A percentile compares a stretch with the other conserved stretches of the same genome.
Conservation (phyloP, 345 rosid genomes). For the Boechera retrofracta region DNA sequence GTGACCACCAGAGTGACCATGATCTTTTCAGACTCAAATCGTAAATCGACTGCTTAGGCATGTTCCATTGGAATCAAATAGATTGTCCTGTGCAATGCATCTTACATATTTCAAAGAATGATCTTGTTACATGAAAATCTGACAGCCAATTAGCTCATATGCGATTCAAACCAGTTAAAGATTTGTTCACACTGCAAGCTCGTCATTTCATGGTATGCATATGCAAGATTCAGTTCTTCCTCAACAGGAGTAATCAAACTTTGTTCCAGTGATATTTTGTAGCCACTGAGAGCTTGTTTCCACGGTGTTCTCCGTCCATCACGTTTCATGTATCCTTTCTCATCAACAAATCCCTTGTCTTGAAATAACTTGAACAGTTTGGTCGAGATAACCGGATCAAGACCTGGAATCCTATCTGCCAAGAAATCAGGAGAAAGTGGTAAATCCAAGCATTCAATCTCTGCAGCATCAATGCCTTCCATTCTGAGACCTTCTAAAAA, state of each 20-base stretch:
- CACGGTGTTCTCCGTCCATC: constrained; percentile 77
- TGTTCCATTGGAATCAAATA: constrained; percentile 5
- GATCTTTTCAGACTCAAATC: not conserved
- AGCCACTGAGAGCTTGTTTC: constrained; percentile 59
- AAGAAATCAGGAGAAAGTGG: constrained; percentile 59
- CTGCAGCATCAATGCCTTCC: constrained; percentile 76
- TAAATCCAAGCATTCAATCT: constrained; percentile 73
- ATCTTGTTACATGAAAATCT: constrained; percentile 3
- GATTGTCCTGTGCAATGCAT: not conserved
- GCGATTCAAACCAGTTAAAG: constrained; percentile 91
- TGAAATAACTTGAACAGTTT: constrained; percentile 62
- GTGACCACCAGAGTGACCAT: not conserved
- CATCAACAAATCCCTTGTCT: constrained; percentile 67
- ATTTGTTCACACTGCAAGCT: constrained; percentile 83
- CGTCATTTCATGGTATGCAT: constrained; percentile 93
- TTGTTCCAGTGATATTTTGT: constrained; percentile 50
- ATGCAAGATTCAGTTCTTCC: constrained; percentile 93
- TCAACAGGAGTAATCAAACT: constrained; percentile 70
- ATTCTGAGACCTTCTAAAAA: constrained; percentile 56
- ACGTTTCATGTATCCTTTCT: constrained; percentile 71
- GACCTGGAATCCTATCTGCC: constrained; percentile 68
- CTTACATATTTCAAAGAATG: constrained; percentile 20
- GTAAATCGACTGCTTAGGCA: not conserved
- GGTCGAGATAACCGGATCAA: constrained; percentile 54
- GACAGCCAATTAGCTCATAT: constrained; percentile 51